A percentile compares a stretch with the other conserved stretches of the same genome.
phyloP scores from a whole-genome alignment of 2,329 filamentous ascomycete species.

The Piedraia hortae region DNA sequence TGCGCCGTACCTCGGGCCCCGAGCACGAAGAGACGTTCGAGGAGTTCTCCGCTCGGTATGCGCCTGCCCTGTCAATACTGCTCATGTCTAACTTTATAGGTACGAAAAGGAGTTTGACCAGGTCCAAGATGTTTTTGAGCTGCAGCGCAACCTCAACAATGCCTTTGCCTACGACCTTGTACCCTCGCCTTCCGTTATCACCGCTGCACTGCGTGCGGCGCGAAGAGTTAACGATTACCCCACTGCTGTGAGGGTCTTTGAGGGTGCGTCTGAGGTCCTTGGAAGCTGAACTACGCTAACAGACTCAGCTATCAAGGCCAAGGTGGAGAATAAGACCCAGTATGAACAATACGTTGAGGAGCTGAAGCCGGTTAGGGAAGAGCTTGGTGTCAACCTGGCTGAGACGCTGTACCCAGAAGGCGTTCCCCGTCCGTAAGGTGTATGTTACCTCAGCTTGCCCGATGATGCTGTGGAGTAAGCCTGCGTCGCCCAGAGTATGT shows the following conservation, averaged over 20 bases:
- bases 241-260: slow-evolving; percentile 92
- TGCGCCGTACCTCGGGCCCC: slow-evolving; percentile 18
- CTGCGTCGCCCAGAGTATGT: no score
- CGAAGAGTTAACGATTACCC: slow-evolving; percentile 95
- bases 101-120: slow-evolving; percentile 98
- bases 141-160: slow-evolving; percentile 94
- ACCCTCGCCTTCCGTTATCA: slow-evolving; percentile 71
- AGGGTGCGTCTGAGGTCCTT: slow-evolving; percentile 41
- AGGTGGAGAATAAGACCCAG: slow-evolving; percentile 95
- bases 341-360: slow-evolving; percentile 90
- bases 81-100: slow-evolving; percentile 22
- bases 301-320: slow-evolving; percentile 69
- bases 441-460: not conserved
- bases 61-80: not conserved
- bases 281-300: not conserved
- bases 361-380: slow-evolving; percentile 75
- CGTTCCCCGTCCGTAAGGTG: not conserved
- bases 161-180: slow-evolving; percentile 99
- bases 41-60: slow-evolving; percentile 91
- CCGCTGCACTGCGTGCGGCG: slow-evolving; percentile 75
- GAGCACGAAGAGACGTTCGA: slow-evolving; percentile 95
- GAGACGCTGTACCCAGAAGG: slow-evolving; percentile 61
- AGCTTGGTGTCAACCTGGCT: slow-evolving; percentile 74
- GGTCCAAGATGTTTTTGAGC: slow-evolving; percentile 98
- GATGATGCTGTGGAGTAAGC: not conserved